Percentiles rank a stretch among this genome's conserved stretches.
Evolutionary conservation across 179 eudicot species (phyloP).

Genomic region (Nepenthes alata): DNA sequence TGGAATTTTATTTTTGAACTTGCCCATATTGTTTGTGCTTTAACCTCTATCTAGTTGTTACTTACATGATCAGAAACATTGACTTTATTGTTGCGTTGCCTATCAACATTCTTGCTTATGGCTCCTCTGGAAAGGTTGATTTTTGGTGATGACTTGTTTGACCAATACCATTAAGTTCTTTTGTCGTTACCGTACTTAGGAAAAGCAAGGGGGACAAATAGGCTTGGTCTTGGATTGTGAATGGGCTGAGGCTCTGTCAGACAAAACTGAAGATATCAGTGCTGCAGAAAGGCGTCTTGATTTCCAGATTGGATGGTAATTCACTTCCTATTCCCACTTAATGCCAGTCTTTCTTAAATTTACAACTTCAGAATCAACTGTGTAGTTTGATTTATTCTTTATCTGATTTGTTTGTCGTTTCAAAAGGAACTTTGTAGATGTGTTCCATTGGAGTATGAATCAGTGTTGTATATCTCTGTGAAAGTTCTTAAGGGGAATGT

Average conservation of each 20-base stretch:
- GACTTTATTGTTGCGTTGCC: too few species aligned
- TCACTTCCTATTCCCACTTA: constrained; percentile 6
- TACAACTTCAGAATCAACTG: constrained; percentile 2
- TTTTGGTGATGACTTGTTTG: too few species aligned
- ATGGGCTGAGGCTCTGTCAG: constrained; percentile 73
- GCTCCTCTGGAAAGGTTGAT: too few species aligned
- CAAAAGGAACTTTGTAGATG: not conserved
- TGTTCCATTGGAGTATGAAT: too few species aligned
- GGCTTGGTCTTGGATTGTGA: constrained; percentile 73
- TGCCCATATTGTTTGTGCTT: too few species aligned
- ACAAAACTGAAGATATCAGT: constrained; percentile 43
- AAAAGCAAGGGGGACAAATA: constrained; percentile 59
- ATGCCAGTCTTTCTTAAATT: not conserved
- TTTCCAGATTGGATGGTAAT: constrained; percentile 81
- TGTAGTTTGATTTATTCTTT: not conserved
- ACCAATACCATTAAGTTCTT: not conserved
- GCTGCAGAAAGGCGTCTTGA: constrained; percentile 73
- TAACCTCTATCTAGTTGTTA: too few species aligned
- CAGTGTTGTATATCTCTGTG: too few species aligned
- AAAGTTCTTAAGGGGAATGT: too few species aligned
- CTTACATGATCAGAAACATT: too few species aligned
- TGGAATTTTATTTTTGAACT: too few species aligned
- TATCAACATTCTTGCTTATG: too few species aligned
- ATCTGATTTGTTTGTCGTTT: not conserved
- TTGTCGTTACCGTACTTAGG: constrained; percentile 23